These are phyloP conservation scores for Metschnikowia drakensbergensis DNA, from an alignment of 805 yeast genomes.

Conservation along the genomic window DNA sequence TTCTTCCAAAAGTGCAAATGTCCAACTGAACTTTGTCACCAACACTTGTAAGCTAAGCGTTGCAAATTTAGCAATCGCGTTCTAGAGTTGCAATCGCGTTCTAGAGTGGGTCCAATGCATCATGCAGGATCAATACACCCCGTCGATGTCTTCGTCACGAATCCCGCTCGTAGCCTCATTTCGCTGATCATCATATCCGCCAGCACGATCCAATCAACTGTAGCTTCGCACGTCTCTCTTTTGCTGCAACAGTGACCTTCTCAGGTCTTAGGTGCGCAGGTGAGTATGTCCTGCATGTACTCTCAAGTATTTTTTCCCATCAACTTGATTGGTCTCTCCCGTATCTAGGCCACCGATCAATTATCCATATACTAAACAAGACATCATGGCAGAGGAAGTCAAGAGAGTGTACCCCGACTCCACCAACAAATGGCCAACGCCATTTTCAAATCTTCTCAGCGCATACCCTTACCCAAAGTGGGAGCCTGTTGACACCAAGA, in stretches of 20 bases:
- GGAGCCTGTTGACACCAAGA: slow-evolving; percentile 54
- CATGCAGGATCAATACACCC: too few species aligned
- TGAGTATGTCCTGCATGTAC: slow-evolving; percentile 5
- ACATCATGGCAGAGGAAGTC: slow-evolving; percentile 22
- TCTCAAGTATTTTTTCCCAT: slow-evolving; percentile 13
- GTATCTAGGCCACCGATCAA: not conserved
- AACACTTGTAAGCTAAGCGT: too few species aligned
- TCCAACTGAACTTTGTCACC: too few species aligned
- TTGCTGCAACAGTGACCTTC: not conserved
- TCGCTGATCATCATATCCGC: too few species aligned
- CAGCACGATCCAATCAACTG: too few species aligned
- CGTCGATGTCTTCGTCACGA: too few species aligned
- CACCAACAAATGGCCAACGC: slow-evolving; percentile 39
- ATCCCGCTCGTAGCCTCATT: too few species aligned
- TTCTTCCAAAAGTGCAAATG: not conserved
- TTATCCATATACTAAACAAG: not conserved
- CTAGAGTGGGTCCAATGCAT: too few species aligned
- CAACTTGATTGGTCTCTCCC: slow-evolving; percentile 15
- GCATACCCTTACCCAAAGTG: slow-evolving; percentile 44
- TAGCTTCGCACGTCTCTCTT: not conserved
- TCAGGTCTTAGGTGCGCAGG: slow-evolving; percentile 11
- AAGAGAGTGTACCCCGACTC: slow-evolving; percentile 30
- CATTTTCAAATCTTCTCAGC: slow-evolving; percentile 37
- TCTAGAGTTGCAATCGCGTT: too few species aligned
- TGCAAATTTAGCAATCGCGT: too few species aligned